These are phyloP conservation scores for Blastocystis sp. DNA, from an alignment of 352 stramenopile species.

Conservation along the genomic window DNA sequence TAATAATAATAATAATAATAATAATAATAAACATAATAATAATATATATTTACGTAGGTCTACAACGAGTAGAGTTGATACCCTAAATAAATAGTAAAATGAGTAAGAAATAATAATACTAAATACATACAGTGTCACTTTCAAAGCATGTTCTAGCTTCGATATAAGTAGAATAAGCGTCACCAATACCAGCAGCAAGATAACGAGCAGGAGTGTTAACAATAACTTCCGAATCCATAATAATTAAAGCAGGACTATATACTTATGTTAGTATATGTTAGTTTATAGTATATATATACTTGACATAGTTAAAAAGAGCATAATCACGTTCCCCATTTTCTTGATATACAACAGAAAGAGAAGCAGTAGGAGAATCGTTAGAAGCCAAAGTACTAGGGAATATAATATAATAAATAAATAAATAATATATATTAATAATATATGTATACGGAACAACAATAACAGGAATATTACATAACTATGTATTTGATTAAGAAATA, in stretches of 20 bases:
- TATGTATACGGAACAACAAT: constrained; percentile 32
- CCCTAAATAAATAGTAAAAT: not conserved
- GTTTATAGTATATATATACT: not conserved
- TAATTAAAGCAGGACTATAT: constrained; percentile 29
- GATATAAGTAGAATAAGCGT: constrained; percentile 27
- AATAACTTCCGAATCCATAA: constrained; percentile 33
- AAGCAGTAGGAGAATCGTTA: constrained; percentile 26
- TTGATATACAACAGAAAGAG: constrained; percentile 30
- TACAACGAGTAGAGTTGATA: constrained; percentile 16
- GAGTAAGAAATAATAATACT: not conserved
- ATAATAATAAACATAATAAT: too few species aligned
- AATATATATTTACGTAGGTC: not conserved
- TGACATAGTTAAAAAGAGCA: constrained; percentile 36
- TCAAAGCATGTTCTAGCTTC: constrained; percentile 13
- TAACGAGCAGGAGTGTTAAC: constrained; percentile 23
- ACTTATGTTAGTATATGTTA: not conserved
- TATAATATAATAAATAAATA: not conserved
- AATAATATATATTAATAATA: too few species aligned
- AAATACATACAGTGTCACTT: constrained; percentile 13
- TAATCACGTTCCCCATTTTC: constrained; percentile 27
- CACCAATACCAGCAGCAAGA: constrained; percentile 23
- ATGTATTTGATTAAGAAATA: not conserved
- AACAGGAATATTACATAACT: not conserved
- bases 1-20: too few species aligned
- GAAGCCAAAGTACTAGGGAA: constrained; percentile 30